Base-by-base conservation (phyloP, 140 eudicot genomes). In the Cichorium intybus region DNA sequence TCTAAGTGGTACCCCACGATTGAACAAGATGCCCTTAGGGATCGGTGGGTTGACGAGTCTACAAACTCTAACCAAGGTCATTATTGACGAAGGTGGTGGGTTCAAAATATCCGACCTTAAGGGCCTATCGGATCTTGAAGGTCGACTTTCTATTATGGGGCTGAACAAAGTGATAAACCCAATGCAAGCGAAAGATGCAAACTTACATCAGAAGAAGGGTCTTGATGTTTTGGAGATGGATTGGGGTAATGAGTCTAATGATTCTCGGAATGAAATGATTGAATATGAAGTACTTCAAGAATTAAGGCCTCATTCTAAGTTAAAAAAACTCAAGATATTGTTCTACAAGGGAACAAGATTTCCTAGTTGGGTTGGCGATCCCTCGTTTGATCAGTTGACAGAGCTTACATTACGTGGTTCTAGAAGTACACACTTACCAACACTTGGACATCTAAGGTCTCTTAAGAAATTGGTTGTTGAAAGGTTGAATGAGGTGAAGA, bases 311-410 rank as follows among this genome's bases (percentile, higher is more conserved):
- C 69, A 47, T 39, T 31, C 22, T 54, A 77, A 60, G 49, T 18
- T 86, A 17, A 56, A 24, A 62, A 62, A 51, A 27, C 74, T 87
- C 5, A 50, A 15, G 18, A 63, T 87, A 18, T 20, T 12, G 12
- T 43, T 20, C 47, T 84, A 72, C 45, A 31, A 33, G 5, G 91
- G 95, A 33, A 79, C 15, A 26, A 33, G 10, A 17, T 75, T 87
- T 71, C 87, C 96, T 18, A 24, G 53, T 68, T 87, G 87, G 96
- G 50, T 82, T 0, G 75, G 77, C 43, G 75, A 75, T 72, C 50
- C 74, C 6, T 56, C 74, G 49, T 84, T 70, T 47, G 41, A 10
- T 7, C 66, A 52, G 55, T 28, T 84, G 41, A 69, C 59, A 2
- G 28, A 56, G 3, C 48, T 84, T 29, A 27, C 31, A 10, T 74